Conservation (phyloP, 306 rosid genomes). For the Pueraria montana region DNA sequence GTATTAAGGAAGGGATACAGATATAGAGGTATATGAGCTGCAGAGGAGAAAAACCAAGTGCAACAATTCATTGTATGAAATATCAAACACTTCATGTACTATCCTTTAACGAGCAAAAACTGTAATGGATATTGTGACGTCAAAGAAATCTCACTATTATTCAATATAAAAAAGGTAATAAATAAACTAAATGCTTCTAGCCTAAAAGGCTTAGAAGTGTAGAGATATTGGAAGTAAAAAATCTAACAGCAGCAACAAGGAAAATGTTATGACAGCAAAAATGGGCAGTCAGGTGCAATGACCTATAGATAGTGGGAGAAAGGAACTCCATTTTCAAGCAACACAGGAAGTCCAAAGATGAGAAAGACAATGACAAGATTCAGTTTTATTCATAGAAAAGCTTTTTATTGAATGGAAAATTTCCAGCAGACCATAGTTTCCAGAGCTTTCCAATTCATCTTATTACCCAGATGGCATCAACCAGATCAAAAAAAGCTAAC, state of each 20-base stretch:
- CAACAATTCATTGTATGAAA: conserved; percentile 14
- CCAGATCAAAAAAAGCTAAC: conserved; percentile 20
- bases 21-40: conserved; percentile 97
- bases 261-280: not conserved
- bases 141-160: conserved; percentile 5
- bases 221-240: conserved; percentile 18
- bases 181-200: conserved; percentile 3
- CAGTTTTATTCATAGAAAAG: conserved; percentile 4
- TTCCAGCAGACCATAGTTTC: conserved; percentile 20
- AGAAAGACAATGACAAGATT: conserved; percentile 33
- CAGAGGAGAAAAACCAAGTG: conserved; percentile 46
- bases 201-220: not conserved
- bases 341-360: not conserved
- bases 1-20: conserved; percentile 95
- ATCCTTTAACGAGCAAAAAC: conserved; percentile 35
- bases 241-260: conserved; percentile 16
- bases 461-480: conserved; percentile 26
- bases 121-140: not conserved
- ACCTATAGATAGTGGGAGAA: conserved; percentile 16
- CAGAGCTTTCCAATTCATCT: not conserved
- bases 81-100: conserved; percentile 22
- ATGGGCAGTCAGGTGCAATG: conserved; percentile 14
- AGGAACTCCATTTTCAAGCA: conserved; percentile 24
- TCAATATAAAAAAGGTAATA: conserved; percentile 1
- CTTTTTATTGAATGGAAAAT: conserved; percentile 20